phyloP scores from a whole-genome alignment of 306 rosid species.

The Ziziphus jujuba region DNA sequence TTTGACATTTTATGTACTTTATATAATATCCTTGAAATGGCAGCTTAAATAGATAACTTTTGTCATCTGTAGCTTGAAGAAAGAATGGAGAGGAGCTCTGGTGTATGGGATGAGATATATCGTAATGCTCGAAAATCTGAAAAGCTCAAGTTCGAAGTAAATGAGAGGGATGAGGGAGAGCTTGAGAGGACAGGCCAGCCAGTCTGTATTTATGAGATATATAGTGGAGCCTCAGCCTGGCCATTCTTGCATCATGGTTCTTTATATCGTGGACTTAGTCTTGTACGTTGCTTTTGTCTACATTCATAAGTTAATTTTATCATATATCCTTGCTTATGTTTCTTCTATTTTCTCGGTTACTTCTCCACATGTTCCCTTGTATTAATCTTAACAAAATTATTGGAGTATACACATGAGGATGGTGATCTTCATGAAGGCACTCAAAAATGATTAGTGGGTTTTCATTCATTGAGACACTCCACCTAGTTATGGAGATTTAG shows the following conservation, averaged over 20 bases:
- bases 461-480: background rate
- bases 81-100: slow-evolving; percentile 67
- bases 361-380: background rate
- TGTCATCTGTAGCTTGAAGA: slow-evolving; percentile 61
- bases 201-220: slow-evolving; percentile 89
- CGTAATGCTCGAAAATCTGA: slow-evolving; percentile 88
- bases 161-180: slow-evolving; percentile 99
- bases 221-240: slow-evolving; percentile 83
- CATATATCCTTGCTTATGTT: slow-evolving; percentile 1
- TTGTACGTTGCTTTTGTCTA: slow-evolving; percentile 56
- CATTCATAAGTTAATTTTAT: slow-evolving; percentile 1
- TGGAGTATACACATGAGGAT: background rate
- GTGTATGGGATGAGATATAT: slow-evolving; percentile 82
- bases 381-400: background rate
- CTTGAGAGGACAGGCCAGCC: slow-evolving; percentile 94
- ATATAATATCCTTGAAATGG: slow-evolving; percentile 22
- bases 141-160: slow-evolving; percentile 79
- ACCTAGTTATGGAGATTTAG: background rate
- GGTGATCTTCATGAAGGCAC: background rate
- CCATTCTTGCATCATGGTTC: slow-evolving; percentile 94
- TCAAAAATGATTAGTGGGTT: background rate
- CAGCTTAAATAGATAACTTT: slow-evolving; percentile 25
- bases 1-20: slow-evolving; percentile 17
- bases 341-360: slow-evolving; percentile 11
- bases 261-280: slow-evolving; percentile 93